Base-by-base conservation (phyloP, 768 basidiomycete genomes). In the Gymnopilus junonius region DNA sequence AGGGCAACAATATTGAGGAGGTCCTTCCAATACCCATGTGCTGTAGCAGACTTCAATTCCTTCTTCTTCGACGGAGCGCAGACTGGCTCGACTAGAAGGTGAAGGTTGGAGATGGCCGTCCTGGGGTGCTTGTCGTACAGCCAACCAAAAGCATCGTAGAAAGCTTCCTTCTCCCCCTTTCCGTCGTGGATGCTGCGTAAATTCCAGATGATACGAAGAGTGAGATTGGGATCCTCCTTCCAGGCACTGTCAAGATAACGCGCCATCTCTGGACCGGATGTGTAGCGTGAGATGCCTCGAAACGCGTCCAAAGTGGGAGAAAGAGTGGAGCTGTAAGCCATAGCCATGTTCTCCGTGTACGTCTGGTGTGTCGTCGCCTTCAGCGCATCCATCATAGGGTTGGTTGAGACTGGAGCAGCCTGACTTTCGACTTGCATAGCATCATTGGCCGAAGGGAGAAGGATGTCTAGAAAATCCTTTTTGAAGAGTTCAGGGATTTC, bases 11-110 rank as follows among this genome's bases (percentile, higher is more conserved):
- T 86, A 55, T 90, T 88, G 56, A 90, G 81, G 21, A 91, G 79
- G 66, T 92, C 91, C 69, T 93, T 91, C 87, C 88, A 92, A 68
- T 87, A 90, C 0, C 90, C 90, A 53, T 92, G 90, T 12, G 78
- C 61, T 23, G 65, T 42, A 1, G 42, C 37, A 37, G 35, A 37
- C 37, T 39, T 55, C 54, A 71, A 64, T 55, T 72, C 56, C 68
- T 72, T 73, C 61, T 73, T 67, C 68, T 76, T 77, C 17, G 69
- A 61, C 40, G 72, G 71, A 4, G 60, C 54, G 70, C 86, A 86
- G 8, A 84, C 80, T 0, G 85, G 86, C 8, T 81, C 76, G 39
- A 88, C 83, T 4, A 91, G 77, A 60, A 78, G 70, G 20, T 70
- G 79, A 4, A 91, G 81, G 68, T 91, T 92, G 8, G 71, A 66